Evolutionary conservation across 2,329 filamentous ascomycete genomes (phyloP).

Genomic region (Colletotrichum zoysiae): DNA sequence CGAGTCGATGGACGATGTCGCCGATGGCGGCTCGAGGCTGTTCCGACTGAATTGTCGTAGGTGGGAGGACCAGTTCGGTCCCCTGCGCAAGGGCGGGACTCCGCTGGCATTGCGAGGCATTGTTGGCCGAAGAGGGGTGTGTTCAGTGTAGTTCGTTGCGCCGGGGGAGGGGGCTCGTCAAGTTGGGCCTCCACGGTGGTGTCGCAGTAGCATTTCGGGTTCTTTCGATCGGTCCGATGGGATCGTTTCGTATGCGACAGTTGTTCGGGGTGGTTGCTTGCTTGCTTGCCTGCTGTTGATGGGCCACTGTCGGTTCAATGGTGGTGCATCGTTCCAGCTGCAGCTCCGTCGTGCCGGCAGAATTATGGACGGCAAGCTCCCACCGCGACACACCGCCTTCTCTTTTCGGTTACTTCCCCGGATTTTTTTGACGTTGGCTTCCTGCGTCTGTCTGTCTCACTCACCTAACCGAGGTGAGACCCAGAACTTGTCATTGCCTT

Average conservation of each 20-base stretch:
- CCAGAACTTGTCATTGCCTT: neutral
- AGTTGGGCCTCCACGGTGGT: conserved; percentile 24
- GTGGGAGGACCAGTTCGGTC: conserved; percentile 64
- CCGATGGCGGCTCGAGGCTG: conserved; percentile 58
- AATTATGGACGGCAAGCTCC: conserved; percentile 31
- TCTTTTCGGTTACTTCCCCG: neutral
- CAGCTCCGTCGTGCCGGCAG: conserved; percentile 33
- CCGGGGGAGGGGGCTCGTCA: conserved; percentile 33
- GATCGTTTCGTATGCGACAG: neutral
- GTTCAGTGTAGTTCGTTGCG: conserved; percentile 5
- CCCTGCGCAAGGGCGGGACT: conserved; percentile 58
- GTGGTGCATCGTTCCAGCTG: conserved; percentile 28
- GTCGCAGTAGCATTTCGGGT: conserved; percentile 33
- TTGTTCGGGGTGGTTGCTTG: neutral
- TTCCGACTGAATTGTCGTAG: conserved; percentile 65
- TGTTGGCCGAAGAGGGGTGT: conserved; percentile 18
- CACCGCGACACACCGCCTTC: conserved; percentile 11
- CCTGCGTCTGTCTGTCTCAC: conserved; percentile 1
- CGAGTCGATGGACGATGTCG: conserved; percentile 51
- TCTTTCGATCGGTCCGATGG: neutral
- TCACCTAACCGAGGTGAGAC: neutral
- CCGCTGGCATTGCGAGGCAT: conserved; percentile 59
- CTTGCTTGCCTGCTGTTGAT: neutral
- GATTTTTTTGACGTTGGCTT: conserved; percentile 11
- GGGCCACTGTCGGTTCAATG: neutral